Percentiles rank a stretch among this genome's conserved stretches.
Conservation (phyloP, 257 asterid species). For the Solanum etuberosum region DNA sequence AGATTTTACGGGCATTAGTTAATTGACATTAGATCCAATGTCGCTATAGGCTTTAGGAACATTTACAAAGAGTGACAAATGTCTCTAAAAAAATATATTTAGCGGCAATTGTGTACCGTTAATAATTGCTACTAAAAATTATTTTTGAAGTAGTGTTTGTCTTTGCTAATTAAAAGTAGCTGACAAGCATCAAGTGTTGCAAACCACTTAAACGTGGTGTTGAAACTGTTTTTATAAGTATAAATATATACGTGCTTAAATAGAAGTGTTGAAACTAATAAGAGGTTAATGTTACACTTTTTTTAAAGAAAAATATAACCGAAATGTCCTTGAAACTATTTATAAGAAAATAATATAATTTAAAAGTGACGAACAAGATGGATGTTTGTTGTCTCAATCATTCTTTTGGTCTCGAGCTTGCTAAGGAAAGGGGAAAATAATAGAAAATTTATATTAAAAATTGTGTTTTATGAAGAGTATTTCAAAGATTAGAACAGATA, state of each 20-base stretch:
- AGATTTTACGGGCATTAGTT: too few species aligned
- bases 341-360: too few species aligned
- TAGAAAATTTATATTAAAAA: neutral
- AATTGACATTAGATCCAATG: neutral
- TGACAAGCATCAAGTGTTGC: neutral
- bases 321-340: neutral
- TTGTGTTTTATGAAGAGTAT: neutral
- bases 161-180: neutral
- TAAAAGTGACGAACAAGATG: neutral
- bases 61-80: too few species aligned
- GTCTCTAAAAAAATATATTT: too few species aligned
- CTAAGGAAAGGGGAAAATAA: too few species aligned
- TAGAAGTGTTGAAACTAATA: neutral
- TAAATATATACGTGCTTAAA: too few species aligned
- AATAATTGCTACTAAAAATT: too few species aligned
- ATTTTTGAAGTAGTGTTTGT: neutral
- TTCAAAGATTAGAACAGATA: too few species aligned
- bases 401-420: rapidly evolving
- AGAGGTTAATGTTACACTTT: neutral
- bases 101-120: too few species aligned
- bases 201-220: neutral
- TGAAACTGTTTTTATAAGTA: neutral
- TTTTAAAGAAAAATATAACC: too few species aligned
- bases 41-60: neutral
- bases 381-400: too few species aligned